Percentiles rank a stretch among this genome's conserved stretches.
Evolutionary conservation across 345 rosid species (phyloP).

Genomic region (Ceriops tagal): DNA sequence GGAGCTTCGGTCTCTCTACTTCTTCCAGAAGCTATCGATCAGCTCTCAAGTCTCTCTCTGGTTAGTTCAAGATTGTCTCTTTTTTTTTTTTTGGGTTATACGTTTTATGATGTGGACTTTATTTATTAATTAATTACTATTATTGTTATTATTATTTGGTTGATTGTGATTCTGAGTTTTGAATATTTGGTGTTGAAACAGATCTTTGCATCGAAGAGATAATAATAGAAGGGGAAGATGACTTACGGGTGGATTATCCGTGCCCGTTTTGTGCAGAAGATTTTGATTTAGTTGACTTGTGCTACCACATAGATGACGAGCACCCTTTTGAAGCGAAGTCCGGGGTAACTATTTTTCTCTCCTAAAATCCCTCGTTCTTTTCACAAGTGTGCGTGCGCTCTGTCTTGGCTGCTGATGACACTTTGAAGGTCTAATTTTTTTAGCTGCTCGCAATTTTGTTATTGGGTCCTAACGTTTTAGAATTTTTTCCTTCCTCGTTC

Average conservation of each 20-base stretch:
- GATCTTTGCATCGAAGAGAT: conserved; percentile 28
- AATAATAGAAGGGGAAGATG: conserved; percentile 17
- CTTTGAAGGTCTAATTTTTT: neutral
- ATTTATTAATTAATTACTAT: neutral
- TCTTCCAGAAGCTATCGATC: conserved; percentile 29
- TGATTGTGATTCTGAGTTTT: neutral
- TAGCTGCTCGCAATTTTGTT: neutral
- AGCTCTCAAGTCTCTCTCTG: conserved; percentile 18
- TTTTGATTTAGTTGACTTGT: conserved; percentile 31
- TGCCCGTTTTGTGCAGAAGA: conserved; percentile 26
- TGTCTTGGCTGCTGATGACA: neutral
- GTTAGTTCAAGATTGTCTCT: neutral
- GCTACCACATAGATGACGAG: conserved; percentile 26
- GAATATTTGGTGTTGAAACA: conserved; percentile 12
- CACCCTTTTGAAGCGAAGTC: conserved; percentile 20
- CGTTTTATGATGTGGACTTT: neutral
- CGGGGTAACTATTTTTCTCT: conserved; percentile 15
- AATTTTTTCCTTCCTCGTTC: neutral
- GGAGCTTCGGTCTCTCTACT: conserved; percentile 18
- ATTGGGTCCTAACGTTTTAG: neutral
- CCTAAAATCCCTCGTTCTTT: neutral
- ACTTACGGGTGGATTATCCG: conserved; percentile 26
- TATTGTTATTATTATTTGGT: neutral
- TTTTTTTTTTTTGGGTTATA: neutral
- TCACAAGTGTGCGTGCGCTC: neutral